phyloP scores from a whole-genome alignment of 164 flowering plant species.

The Stephania cephalantha region DNA sequence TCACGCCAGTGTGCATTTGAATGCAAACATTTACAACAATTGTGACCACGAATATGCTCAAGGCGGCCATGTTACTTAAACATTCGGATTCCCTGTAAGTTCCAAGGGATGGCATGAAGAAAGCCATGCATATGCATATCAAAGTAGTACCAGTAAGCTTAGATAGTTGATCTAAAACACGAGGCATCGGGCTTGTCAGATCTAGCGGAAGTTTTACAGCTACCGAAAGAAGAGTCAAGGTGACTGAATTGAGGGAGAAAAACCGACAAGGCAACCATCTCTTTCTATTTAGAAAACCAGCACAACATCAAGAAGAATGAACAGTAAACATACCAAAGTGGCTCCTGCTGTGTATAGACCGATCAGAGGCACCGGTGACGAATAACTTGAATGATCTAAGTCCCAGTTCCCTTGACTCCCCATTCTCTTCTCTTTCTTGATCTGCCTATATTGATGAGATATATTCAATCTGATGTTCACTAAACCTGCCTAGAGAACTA shows the following conservation, averaged over 20 bases:
- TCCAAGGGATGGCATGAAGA: conserved; percentile 8
- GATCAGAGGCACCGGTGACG: conserved; percentile 6
- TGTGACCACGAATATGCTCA: conserved; percentile 8
- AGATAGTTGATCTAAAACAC: conserved; percentile 7
- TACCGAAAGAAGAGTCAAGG: conserved; percentile 5
- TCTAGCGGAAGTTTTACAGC: conserved; percentile 13
- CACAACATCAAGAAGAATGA: neutral
- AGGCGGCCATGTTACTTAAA: conserved; percentile 5
- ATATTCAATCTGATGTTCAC: no score
- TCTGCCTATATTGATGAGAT: neutral
- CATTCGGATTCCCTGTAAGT: neutral
- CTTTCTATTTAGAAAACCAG: neutral
- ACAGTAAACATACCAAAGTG: conserved; percentile 1
- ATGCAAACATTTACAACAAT: conserved; percentile 9
- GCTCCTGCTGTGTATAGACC: conserved; percentile 4
- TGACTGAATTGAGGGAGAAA: conserved; percentile 9
- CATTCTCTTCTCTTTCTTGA: neutral
- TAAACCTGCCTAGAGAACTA: no score
- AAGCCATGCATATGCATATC: conserved; percentile 10
- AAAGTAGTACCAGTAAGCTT: conserved; percentile 11
- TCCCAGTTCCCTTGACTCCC: neutral
- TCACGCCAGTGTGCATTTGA: conserved; percentile 9
- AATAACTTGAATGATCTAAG: neutral
- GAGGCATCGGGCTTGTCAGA: conserved; percentile 13
- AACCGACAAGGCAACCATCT: conserved; percentile 11